phyloP scores from a whole-genome alignment of 352 stramenopile genomes.

The Phytopythium sindhum region DNA sequence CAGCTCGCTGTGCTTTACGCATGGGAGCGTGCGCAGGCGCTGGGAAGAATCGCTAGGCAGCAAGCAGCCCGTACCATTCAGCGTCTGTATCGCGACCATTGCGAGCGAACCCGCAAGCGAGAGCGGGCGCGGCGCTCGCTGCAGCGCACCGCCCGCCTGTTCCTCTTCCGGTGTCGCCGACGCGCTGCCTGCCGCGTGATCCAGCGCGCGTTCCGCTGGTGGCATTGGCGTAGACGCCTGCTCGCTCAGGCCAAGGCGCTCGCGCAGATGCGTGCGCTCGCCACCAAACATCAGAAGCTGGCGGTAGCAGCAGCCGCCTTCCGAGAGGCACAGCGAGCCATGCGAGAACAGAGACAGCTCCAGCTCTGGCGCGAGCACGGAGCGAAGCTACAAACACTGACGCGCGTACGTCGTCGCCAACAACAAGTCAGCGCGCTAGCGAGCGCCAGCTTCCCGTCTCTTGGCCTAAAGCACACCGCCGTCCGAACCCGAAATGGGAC shows the following conservation, averaged over 20 bases:
- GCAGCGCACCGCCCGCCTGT: slow-evolving; percentile 24
- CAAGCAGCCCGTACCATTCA: slow-evolving; percentile 35
- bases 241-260: slow-evolving; percentile 22
- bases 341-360: slow-evolving; percentile 12
- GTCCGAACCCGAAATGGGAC: neutral
- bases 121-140: slow-evolving; percentile 27
- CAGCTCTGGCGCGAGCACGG: slow-evolving; percentile 18
- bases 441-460: neutral
- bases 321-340: slow-evolving; percentile 10
- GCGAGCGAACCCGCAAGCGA: slow-evolving; percentile 12
- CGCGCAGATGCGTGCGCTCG: slow-evolving; percentile 24
- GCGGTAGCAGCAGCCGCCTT: slow-evolving; percentile 21
- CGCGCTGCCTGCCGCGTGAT: slow-evolving; percentile 21
- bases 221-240: slow-evolving; percentile 27
- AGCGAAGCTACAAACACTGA: slow-evolving; percentile 17
- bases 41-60: slow-evolving; percentile 15
- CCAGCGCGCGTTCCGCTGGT: slow-evolving; percentile 34
- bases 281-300: slow-evolving; percentile 29
- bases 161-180: slow-evolving; percentile 31
- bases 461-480: no score
- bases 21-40: slow-evolving; percentile 17
- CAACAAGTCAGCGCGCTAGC: slow-evolving; percentile 6
- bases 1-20: slow-evolving; percentile 21
- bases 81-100: slow-evolving; percentile 24
- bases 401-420: slow-evolving; percentile 16